Base-by-base conservation (phyloP, 768 basidiomycete species). In the Nidularia sp. region DNA sequence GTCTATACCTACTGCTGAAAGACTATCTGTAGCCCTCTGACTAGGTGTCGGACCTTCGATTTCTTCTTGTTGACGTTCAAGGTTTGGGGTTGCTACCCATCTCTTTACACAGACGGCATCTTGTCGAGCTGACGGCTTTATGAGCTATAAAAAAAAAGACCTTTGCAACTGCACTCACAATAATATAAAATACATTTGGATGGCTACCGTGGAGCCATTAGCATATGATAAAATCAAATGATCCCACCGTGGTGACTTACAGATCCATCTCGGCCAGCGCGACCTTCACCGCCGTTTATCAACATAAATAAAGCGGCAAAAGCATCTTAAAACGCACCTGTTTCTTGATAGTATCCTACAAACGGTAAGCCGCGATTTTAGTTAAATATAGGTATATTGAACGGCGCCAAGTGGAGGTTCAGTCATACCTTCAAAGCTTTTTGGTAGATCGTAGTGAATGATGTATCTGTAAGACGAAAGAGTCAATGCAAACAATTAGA, bases 291-390 rank as follows among this genome's bases (percentile, higher is more conserved):
- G 47, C 8, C 47, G 49, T 55, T 3, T 47, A 36, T n/a, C 12
- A 62, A 22, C 57, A 15, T 10, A 49, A 15, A 18, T 35, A 45
- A 35, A 33, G 6, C 9, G 51, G 13, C 7, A 41, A 25, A 36
- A 15, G 45, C 7, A 32, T 9, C 25, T n/a, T 25, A 22, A 31
- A 7, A 54, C 73, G 22, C 58, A 84, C 88, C 89, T 56, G 90
- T 92, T 66, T 93, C 91, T 64, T 93, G 91, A 64, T 93, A 93
- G 64, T 85, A 93, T 0, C 89, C 90, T 90, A 49, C 10, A 25
- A 42, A 49, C 13, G 47, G 15, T 41, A 41, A 41, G 4, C 15
- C 39, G 36, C 36, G 36, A 10, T 10, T 41, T 41, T 44, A 36
- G 45, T 36, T 15, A 53, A 15, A 34, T 13, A 35, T 29, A 50